Percentiles rank a stretch among this genome's conserved stretches.
These are phyloP conservation scores for Neurospora sublineolata DNA, from an alignment of 495 filamentous ascomycete species.

Conservation along the genomic window DNA sequence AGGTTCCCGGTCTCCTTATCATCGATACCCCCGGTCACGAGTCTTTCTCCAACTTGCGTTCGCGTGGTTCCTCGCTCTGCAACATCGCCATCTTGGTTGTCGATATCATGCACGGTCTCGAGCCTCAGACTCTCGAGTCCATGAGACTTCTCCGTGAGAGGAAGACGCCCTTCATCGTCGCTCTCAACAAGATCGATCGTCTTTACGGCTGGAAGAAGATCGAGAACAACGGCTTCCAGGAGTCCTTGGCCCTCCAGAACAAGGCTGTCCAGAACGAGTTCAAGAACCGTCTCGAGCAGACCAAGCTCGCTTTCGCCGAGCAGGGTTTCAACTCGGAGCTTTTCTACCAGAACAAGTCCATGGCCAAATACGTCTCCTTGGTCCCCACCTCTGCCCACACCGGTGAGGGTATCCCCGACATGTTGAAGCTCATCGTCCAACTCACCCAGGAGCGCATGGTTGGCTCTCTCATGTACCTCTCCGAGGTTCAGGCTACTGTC, in stretches of 20 bases:
- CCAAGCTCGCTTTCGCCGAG: conserved; percentile 87
- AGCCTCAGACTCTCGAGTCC: conserved; percentile 95
- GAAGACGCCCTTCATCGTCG: conserved; percentile 97
- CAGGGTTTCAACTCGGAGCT: conserved; percentile 96
- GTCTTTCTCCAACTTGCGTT: conserved; percentile 96
- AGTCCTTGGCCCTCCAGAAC: conserved; percentile 78
- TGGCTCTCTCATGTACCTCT: conserved; percentile 93
- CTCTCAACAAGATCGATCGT: conserved; percentile 99
- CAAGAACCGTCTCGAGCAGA: conserved; percentile 76
- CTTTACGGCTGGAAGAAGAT: conserved; percentile 96
- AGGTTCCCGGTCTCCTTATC: conserved; percentile 90
- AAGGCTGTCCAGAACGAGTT: conserved; percentile 95
- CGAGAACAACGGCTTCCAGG: conserved; percentile 95
- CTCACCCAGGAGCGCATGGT: conserved; percentile 98
- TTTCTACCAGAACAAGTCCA: conserved; percentile 94
- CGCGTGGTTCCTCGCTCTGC: conserved; percentile 90
- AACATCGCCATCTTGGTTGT: conserved; percentile 99
- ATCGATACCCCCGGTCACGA: conserved; percentile 99
- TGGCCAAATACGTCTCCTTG: conserved; percentile 84
- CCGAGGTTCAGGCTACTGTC: conserved; percentile 94
- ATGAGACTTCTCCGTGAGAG: conserved; percentile 87
- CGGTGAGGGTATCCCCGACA: conserved; percentile 96
- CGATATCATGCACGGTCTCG: conserved; percentile 99
- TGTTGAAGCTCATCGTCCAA: conserved; percentile 88
- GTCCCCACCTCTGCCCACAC: conserved; percentile 96